These are phyloP conservation scores for Hymenoscyphus fraxineus DNA, from an alignment of 2,329 filamentous ascomycete genomes.

Conservation along the genomic window DNA sequence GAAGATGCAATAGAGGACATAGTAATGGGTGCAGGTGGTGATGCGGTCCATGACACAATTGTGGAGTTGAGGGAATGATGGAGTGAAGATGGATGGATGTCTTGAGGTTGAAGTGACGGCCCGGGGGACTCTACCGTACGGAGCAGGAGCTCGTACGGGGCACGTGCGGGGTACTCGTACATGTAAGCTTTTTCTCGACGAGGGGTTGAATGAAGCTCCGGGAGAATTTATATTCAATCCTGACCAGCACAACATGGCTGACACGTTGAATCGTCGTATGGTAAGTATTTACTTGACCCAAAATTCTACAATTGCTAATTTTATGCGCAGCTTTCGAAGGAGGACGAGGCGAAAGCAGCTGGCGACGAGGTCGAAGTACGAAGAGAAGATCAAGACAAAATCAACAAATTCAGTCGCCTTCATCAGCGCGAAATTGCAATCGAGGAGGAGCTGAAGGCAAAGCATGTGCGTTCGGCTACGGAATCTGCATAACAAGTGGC, in stretches of 20 bases:
- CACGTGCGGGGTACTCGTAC: no score
- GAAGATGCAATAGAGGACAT: no score
- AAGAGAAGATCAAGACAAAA: slow-evolving; percentile 96
- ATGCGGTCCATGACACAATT: no score
- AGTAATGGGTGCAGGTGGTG: no score
- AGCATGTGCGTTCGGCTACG: slow-evolving; percentile 56
- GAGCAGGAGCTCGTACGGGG: no score
- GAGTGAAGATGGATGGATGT: no score
- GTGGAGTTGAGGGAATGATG: no score
- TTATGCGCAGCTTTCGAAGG: slow-evolving; percentile 67
- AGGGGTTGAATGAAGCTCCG: background rate
- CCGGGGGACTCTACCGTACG: no score
- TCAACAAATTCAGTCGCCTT: slow-evolving; percentile 94
- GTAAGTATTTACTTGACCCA: background rate
- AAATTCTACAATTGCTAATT: background rate
- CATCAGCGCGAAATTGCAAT: slow-evolving; percentile 79
- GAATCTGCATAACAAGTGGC: background rate
- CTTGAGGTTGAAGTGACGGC: no score
- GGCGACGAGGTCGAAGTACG: slow-evolving; percentile 88
- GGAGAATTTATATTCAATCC: background rate
- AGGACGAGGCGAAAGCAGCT: slow-evolving; percentile 73
- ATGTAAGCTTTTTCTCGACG: background rate
- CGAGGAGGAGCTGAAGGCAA: slow-evolving; percentile 75
- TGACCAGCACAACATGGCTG: slow-evolving; percentile 7
- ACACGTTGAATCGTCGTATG: slow-evolving; percentile 11